A percentile compares a stretch with the other conserved stretches of the same genome.
Evolutionary conservation across 2,329 filamentous ascomycete genomes (phyloP).

Genomic region (Lizonia empirigonia): DNA sequence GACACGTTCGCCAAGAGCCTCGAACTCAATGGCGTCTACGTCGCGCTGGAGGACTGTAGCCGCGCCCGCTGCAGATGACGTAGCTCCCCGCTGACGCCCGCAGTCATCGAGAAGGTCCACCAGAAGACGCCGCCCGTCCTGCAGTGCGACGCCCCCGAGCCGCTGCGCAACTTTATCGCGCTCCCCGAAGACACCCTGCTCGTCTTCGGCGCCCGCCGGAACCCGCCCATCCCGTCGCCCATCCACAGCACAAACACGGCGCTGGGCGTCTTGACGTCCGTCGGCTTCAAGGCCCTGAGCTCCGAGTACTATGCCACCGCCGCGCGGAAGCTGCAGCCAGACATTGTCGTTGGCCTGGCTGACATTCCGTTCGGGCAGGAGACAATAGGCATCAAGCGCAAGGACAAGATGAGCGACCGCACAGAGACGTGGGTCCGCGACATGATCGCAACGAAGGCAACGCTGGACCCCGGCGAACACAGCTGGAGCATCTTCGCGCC

Average conservation of each 20-base stretch:
- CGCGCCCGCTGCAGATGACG: constrained; percentile 15
- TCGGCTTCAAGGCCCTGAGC: constrained; percentile 76
- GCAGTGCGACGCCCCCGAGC: constrained; percentile 53
- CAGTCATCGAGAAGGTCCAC: constrained; percentile 67
- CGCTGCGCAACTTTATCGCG: constrained; percentile 77
- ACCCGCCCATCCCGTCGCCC: constrained; percentile 74
- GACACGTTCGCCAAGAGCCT: constrained; percentile 75
- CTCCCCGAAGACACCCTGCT: constrained; percentile 69
- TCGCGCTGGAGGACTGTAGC: constrained; percentile 93
- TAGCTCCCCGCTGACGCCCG: constrained; percentile 45
- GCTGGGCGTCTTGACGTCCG: constrained; percentile 81
- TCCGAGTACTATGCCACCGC: constrained; percentile 72
- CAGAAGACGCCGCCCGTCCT: constrained; percentile 59
- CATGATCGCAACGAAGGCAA: constrained; percentile 59
- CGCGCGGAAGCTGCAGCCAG: constrained; percentile 70
- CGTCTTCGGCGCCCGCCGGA: constrained; percentile 77
- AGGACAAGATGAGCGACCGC: constrained; percentile 81
- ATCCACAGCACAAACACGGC: constrained; percentile 70
- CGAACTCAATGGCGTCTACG: constrained; percentile 71
- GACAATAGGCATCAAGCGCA: constrained; percentile 70
- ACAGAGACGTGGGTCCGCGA: constrained; percentile 82
- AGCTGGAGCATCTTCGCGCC: constrained; percentile 60
- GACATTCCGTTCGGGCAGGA: constrained; percentile 69
- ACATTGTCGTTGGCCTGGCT: constrained; percentile 78
- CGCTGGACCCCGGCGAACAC: constrained; percentile 37